Base-by-base conservation (phyloP, 805 yeast species). In the Aciculoconidium aculeatum region DNA sequence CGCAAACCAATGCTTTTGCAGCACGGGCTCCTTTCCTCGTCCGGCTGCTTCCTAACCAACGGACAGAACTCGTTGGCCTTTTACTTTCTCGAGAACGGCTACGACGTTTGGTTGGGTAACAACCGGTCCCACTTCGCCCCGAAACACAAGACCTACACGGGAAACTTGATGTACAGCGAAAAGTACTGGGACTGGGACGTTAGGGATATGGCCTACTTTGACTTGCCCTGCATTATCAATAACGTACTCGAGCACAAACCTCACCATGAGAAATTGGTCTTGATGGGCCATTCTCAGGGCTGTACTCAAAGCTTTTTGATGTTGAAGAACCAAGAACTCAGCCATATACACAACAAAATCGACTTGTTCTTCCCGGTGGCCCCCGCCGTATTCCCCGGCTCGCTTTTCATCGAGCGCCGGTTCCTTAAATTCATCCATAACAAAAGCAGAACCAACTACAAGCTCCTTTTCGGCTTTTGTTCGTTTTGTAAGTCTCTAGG, bases 111-210 rank as follows among this genome's bases (percentile, higher is more conserved):
- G 96, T 51, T 87, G 31, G 96, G 95, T 1, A 85, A 87, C 47
- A 88, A 87, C 48, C 59, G 98, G 38, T 80, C 95, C 41, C 94
- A 95, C 5, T 82, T 88, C 49, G 63, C 71, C 21, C 83, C 94
- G 0, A 59, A 67, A 29, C 95, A 88, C 58, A 38, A 50, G 5
- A 30, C 27, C 9, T 41, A 36, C 17, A 36, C 40, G 15, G 66
- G 67, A 1, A 57, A 60, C 26, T 50, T 64, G 27, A 53, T 64
- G 35, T 53, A 53, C 33, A 67, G 62, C 37, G 58, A 63, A 20
- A 45, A 62, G 28, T 82, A 81, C 75, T 90, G 98, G 98, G 77
- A 82, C 41, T 90, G 98, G 98, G 90, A 84, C 47, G 69, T 92
- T 28, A 56, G 67, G n/a, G 90, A 85, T 25, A 75, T 92, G 77